Evolutionary conservation across 352 stramenopile species (phyloP).

Genomic region (Blastocystis hominis): DNA sequence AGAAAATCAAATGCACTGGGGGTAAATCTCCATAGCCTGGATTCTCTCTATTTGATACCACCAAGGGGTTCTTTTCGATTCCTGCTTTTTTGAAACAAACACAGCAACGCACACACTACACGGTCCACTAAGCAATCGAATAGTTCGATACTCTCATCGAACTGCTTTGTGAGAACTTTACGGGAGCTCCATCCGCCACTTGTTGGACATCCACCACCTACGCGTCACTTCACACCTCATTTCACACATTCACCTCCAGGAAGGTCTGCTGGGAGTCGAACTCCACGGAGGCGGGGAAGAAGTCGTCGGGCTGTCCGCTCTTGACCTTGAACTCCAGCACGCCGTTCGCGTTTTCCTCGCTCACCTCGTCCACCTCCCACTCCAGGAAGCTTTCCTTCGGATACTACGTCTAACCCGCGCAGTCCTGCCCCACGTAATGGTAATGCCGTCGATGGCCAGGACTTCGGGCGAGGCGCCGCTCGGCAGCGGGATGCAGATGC

Average conservation of each 20-base stretch:
- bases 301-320: background rate
- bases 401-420: constrained; percentile 19
- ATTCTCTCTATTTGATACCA: background rate
- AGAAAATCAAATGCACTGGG: background rate
- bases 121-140: background rate
- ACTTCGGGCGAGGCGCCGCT: background rate
- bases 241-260: background rate
- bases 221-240: background rate
- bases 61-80: background rate
- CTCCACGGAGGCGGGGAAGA: constrained; percentile 49
- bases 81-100: constrained; percentile 15
- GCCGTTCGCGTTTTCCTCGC: background rate
- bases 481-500: constrained; percentile 42
- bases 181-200: background rate
- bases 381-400: constrained; percentile 45
- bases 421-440: background rate
- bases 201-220: background rate
- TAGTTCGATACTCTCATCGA: constrained; percentile 8
- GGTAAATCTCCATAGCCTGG: background rate
- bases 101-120: background rate
- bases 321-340: constrained; percentile 40
- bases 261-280: constrained; percentile 16
- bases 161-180: background rate
- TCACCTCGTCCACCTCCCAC: constrained; percentile 32
- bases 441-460: background rate